A percentile compares a stretch with the other conserved stretches of the same genome.
Evolutionary conservation across 2,329 filamentous ascomycete genomes (phyloP).

Genomic region (Cladosporium sp.): DNA sequence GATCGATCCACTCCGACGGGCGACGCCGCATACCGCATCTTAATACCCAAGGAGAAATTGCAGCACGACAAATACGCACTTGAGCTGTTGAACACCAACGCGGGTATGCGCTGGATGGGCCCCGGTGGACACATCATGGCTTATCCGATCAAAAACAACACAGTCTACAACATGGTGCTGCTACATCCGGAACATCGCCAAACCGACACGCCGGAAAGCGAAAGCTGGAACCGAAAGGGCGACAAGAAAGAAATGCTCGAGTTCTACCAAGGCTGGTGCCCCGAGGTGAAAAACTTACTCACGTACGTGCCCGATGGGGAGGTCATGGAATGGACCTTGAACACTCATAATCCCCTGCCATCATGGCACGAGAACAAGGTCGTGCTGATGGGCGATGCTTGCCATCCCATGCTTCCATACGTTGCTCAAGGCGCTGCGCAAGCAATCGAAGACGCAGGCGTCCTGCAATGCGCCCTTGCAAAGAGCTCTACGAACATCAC

Average conservation of each 20-base stretch:
- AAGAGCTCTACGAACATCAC: slow-evolving; percentile 32
- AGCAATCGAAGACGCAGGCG: slow-evolving; percentile 60
- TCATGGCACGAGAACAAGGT: slow-evolving; percentile 35
- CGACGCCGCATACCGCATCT: slow-evolving; percentile 53
- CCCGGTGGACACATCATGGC: slow-evolving; percentile 18
- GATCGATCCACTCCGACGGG: slow-evolving; percentile 46
- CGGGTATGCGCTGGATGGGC: slow-evolving; percentile 17
- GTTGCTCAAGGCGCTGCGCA: slow-evolving; percentile 62
- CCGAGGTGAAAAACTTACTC: slow-evolving; percentile 55
- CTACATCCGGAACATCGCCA: slow-evolving; percentile 10
- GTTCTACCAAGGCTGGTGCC: slow-evolving; percentile 61
- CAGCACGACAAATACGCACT: slow-evolving; percentile 31
- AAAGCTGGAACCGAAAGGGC: slow-evolving; percentile 61
- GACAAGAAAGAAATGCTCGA: slow-evolving; percentile 58
- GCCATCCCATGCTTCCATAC: slow-evolving; percentile 61
- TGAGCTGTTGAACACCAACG: slow-evolving; percentile 10
- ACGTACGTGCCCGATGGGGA: slow-evolving; percentile 55
- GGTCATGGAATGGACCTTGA: slow-evolving; percentile 37
- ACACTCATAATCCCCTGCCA: slow-evolving; percentile 30
- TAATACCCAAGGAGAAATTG: slow-evolving; percentile 46
- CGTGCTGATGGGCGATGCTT: slow-evolving; percentile 54
- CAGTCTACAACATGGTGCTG: slow-evolving; percentile 19
- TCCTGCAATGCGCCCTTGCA: slow-evolving; percentile 45
- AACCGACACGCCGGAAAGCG: slow-evolving; percentile 22
- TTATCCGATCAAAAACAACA: slow-evolving; percentile 17